Evolutionary conservation across 352 stramenopile species (phyloP).

Genomic region (Globisporangium iwayamae): DNA sequence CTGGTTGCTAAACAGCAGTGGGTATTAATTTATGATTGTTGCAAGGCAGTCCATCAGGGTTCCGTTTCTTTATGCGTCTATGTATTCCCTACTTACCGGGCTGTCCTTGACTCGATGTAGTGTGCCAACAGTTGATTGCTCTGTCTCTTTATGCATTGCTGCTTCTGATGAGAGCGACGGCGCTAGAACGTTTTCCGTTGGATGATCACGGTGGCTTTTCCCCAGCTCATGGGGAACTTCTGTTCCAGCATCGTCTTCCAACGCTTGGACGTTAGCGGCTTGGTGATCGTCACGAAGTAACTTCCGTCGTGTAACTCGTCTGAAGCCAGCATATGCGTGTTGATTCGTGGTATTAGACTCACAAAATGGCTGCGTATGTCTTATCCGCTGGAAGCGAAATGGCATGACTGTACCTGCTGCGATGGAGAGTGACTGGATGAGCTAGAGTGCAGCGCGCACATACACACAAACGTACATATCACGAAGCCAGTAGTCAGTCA

Average conservation of each 20-base stretch:
- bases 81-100: too few relatives aligned
- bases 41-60: too few relatives aligned
- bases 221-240: constrained; percentile 70
- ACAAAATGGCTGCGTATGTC: too few relatives aligned
- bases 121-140: background rate
- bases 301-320: constrained; percentile 40
- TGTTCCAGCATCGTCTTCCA: constrained; percentile 62
- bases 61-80: too few relatives aligned
- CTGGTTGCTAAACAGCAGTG: background rate
- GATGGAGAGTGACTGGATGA: constrained; percentile 27
- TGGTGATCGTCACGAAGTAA: constrained; percentile 65
- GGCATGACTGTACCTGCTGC: constrained; percentile 5
- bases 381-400: background rate
- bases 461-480: background rate
- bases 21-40: constrained; percentile 2
- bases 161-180: background rate
- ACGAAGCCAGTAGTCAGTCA: background rate
- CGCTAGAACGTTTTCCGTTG: constrained; percentile 55
- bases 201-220: constrained; percentile 51
- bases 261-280: constrained; percentile 45
- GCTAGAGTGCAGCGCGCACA: constrained; percentile 10
- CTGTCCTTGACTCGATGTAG: background rate
- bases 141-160: background rate
- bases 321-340: constrained; percentile 10
- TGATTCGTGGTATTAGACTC: background rate